These are phyloP conservation scores for Stachybotrys elegans DNA, from an alignment of 2,329 filamentous ascomycete genomes.

Conservation along the genomic window DNA sequence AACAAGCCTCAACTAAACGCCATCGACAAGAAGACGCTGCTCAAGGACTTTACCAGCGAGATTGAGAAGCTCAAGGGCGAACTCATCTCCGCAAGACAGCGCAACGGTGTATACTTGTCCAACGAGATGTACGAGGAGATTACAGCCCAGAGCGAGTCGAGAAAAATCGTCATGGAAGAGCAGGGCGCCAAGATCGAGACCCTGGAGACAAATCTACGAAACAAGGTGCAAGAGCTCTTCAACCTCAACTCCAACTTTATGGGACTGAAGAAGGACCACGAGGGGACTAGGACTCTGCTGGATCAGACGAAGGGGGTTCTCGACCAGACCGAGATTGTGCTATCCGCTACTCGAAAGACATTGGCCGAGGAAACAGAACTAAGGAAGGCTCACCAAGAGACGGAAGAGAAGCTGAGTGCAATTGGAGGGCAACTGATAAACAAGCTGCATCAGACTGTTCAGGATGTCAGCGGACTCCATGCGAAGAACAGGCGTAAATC, in stretches of 20 bases:
- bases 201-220: conserved; percentile 82
- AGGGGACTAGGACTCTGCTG: conserved; percentile 65
- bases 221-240: conserved; percentile 92
- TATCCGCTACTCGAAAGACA: conserved; percentile 69
- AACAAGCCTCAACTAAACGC: conserved; percentile 97
- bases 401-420: conserved; percentile 69
- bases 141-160: conserved; percentile 85
- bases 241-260: conserved; percentile 82
- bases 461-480: conserved; percentile 75
- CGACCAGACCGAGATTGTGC: conserved; percentile 80
- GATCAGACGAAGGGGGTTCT: conserved; percentile 77
- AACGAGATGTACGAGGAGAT: conserved; percentile 88
- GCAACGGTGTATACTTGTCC: conserved; percentile 91
- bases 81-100: conserved; percentile 83
- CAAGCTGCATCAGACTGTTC: conserved; percentile 71
- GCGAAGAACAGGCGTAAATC: conserved; percentile 84
- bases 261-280: conserved; percentile 83
- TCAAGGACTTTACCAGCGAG: conserved; percentile 84
- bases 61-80: conserved; percentile 95
- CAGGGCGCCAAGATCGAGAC: conserved; percentile 89
- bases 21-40: conserved; percentile 83
- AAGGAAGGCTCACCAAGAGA: conserved; percentile 78
- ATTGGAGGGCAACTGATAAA: conserved; percentile 73
- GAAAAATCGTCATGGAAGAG: conserved; percentile 86
- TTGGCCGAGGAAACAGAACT: conserved; percentile 76